phyloP scores from a whole-genome alignment of 768 basidiomycete genomes.

The Gloeopeniophorella convolvens region DNA sequence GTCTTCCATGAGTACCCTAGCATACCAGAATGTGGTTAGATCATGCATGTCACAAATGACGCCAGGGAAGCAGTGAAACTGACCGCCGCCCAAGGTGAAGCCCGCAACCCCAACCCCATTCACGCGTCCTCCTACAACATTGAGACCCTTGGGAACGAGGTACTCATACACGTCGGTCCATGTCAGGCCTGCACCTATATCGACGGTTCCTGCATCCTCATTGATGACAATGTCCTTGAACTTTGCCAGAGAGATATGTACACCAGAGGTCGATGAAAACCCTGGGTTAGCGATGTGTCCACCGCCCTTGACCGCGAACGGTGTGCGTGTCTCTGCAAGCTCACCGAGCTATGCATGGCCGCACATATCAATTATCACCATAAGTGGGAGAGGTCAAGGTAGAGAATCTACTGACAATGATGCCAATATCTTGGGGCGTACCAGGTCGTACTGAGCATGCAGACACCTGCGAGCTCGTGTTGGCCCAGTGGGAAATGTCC shows the following conservation, averaged over 20 bases:
- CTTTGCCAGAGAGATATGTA: constrained; percentile 21
- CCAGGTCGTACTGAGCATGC: constrained; percentile 19
- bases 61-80: background rate
- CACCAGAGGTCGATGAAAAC: constrained; percentile 23
- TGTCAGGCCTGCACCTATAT: constrained; percentile 19
- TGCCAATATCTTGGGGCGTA: constrained; percentile 10
- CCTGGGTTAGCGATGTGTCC: constrained; percentile 20
- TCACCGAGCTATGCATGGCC: background rate
- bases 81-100: constrained; percentile 19
- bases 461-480: constrained; percentile 13
- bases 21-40: background rate
- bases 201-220: constrained; percentile 2
- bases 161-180: constrained; percentile 23
- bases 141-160: constrained; percentile 16
- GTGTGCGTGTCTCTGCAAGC: background rate
- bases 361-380: background rate
- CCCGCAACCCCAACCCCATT: constrained; percentile 22
- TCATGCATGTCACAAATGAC: too few species aligned
- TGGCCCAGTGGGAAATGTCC: constrained; percentile 16
- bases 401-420: background rate
- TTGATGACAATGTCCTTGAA: constrained; percentile 15
- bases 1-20: constrained; percentile 17
- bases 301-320: constrained; percentile 21
- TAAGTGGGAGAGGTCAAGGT: too few species aligned
- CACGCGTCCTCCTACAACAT: constrained; percentile 20